Evolutionary conservation across 2,329 filamentous ascomycete species (phyloP).

Genomic region (Laburnicola sp.): DNA sequence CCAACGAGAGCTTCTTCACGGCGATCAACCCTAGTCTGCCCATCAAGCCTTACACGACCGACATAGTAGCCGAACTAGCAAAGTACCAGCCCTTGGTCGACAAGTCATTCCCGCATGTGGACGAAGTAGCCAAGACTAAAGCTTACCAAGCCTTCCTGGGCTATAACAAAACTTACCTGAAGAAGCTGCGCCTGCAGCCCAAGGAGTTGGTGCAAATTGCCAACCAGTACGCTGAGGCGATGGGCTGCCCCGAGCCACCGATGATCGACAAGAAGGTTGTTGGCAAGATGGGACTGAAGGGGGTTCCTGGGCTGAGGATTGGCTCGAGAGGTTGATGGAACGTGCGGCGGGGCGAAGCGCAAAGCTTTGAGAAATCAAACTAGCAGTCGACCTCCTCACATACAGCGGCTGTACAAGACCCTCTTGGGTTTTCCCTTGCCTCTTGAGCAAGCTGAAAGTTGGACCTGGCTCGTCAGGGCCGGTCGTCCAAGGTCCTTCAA

Average conservation of each 20-base stretch:
- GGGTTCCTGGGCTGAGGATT: slow-evolving; percentile 47
- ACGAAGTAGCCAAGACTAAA: slow-evolving; percentile 48
- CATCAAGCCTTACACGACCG: slow-evolving; percentile 54
- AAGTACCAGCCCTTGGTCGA: slow-evolving; percentile 37
- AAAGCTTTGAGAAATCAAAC: not conserved
- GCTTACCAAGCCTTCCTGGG: slow-evolving; percentile 54
- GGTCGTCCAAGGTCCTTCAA: slow-evolving; percentile 35
- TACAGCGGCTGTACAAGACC: too few relatives aligned
- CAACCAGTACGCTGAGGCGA: slow-evolving; percentile 49
- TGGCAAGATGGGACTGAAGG: slow-evolving; percentile 55
- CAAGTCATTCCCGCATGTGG: slow-evolving; percentile 41
- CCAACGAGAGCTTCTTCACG: slow-evolving; percentile 57
- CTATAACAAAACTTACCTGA: slow-evolving; percentile 52
- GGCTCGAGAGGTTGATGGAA: slow-evolving; percentile 24
- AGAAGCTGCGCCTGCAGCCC: slow-evolving; percentile 47
- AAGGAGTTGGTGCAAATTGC: slow-evolving; percentile 47
- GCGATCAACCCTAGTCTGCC: slow-evolving; percentile 54
- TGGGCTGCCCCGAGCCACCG: slow-evolving; percentile 52
- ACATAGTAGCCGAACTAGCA: slow-evolving; percentile 44
- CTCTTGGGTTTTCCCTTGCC: too few relatives aligned
- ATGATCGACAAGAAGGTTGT: slow-evolving; percentile 51
- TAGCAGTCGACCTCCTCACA: not conserved
- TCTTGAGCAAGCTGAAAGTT: not conserved
- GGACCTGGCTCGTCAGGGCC: not conserved
- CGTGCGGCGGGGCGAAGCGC: not conserved